Evolutionary conservation across 805 yeast genomes (phyloP), one percentile per base, ranked within the genome.

Genomic region (Candida wancherniae): DNA sequence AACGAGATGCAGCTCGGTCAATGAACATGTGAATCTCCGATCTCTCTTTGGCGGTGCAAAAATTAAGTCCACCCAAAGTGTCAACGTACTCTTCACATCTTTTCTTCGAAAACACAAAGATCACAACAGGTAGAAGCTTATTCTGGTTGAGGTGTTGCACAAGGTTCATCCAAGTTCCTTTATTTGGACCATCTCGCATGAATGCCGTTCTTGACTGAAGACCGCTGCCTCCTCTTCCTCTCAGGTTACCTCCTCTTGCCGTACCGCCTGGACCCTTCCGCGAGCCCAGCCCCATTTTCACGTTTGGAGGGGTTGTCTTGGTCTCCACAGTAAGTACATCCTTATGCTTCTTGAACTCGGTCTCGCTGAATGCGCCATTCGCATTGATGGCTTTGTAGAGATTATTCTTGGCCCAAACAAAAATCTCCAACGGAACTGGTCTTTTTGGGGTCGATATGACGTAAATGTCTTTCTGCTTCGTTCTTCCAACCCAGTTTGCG

Each of bases 401-500:
- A 31, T 80, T 69, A 35, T 76, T 72, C 43, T 84, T 86, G 1
- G 94, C 90, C 85, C 94, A 86, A 9, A 85, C 62, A 42, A 69
- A 80, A 22, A 90, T 84, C 50, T 85, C 96, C 35, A 92, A 61
- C 0, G 99, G 99, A 14, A 92, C 94, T 0, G 99, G 99, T 54
- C 99, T 78, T 55, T 92, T 85, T 9, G 95, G 87, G 0, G 99
- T 92, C 0, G 95, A 86, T 13, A 92, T 92, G 28, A 92, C 98
- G 49, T 92, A 90, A 6, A 92, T 90, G 50, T 92, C 94, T 55
- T 88, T 90, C 47, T 85, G 88, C 53, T 92, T 92, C 0, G 98
- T 92, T 57, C 98, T 72, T 4, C 99, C 97, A 12, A 92, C 90
- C 99, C 99, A 92, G 43, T 82, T 84, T 6, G 99, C 99, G 69